Conservation (phyloP, 176 grass and related monocot genomes). For the Carex pumila region DNA sequence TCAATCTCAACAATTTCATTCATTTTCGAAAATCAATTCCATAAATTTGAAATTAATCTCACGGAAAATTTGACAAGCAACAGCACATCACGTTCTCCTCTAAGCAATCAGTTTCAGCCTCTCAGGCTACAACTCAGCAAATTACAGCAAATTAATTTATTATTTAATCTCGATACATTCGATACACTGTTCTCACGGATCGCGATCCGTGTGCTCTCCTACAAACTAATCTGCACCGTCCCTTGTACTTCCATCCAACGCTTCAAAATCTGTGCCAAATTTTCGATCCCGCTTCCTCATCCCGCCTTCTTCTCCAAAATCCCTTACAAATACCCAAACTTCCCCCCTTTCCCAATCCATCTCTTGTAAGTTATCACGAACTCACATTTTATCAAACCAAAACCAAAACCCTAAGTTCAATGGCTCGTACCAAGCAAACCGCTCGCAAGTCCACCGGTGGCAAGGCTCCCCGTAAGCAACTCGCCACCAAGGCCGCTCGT, state of each 20-base stretch:
- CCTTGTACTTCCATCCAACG: constrained; percentile 16
- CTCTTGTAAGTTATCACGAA: neutral
- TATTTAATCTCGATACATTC: neutral
- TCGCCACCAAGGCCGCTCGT: constrained; percentile 76
- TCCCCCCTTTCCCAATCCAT: constrained; percentile 29
- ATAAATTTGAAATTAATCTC: too few relatives aligned
- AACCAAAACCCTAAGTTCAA: neutral
- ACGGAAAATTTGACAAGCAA: too few relatives aligned
- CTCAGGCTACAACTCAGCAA: neutral
- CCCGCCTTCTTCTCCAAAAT: neutral
- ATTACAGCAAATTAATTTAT: neutral
- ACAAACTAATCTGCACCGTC: neutral
- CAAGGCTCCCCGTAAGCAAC: constrained; percentile 82
- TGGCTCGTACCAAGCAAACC: constrained; percentile 87
- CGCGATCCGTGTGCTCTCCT: neutral
- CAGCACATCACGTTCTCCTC: too few relatives aligned
- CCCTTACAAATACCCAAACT: constrained; percentile 21
- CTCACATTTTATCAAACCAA: neutral
- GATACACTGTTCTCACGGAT: neutral
- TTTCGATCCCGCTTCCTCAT: neutral
- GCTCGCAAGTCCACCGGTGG: constrained; percentile 71
- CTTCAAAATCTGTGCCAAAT: neutral
- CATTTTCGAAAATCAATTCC: too few relatives aligned
- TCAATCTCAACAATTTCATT: too few relatives aligned
- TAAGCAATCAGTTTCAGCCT: too few relatives aligned